phyloP scores from a whole-genome alignment of 139 green algal species.

The Spirogloea muscicola region DNA sequence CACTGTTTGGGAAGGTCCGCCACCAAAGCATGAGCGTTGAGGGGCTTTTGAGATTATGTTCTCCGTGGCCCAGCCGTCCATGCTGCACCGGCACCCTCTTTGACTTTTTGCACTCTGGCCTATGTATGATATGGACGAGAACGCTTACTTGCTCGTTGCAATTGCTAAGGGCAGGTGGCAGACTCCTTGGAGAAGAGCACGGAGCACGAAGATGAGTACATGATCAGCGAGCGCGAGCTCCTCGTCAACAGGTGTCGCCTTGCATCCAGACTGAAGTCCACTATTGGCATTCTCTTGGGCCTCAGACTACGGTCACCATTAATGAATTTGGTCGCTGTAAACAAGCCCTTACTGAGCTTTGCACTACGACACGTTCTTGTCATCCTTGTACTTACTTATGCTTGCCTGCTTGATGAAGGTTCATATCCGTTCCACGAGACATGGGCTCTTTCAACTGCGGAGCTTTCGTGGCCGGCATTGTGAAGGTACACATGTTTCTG shows the following conservation, averaged over 20 bases:
- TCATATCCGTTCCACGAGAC: conserved; percentile 87
- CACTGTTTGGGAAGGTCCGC: conserved; percentile 80
- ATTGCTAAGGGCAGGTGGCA: conserved; percentile 49
- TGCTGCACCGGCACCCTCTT: neutral
- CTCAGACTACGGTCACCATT: neutral
- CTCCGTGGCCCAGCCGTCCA: neutral
- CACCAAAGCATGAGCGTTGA: neutral
- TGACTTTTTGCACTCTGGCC: neutral
- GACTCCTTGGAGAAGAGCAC: conserved; percentile 92
- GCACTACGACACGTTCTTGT: neutral
- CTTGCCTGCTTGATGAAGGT: conserved; percentile 43
- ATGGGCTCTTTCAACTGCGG: conserved; percentile 85
- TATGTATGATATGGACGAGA: neutral
- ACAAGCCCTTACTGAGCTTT: neutral
- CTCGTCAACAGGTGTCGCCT: conserved; percentile 63
- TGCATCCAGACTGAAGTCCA: neutral
- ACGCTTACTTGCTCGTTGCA: neutral
- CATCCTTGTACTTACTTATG: neutral
- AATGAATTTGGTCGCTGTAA: neutral
- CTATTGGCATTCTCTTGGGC: neutral
- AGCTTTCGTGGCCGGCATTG: conserved; percentile 85
- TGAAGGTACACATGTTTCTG: too few species aligned
- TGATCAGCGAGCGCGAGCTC: conserved; percentile 90
- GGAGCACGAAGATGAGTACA: conserved; percentile 91
- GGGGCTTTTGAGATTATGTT: neutral